These are phyloP conservation scores for Trichoderma guizhouense DNA, from an alignment of 2,329 filamentous ascomycete genomes.

Conservation along the genomic window DNA sequence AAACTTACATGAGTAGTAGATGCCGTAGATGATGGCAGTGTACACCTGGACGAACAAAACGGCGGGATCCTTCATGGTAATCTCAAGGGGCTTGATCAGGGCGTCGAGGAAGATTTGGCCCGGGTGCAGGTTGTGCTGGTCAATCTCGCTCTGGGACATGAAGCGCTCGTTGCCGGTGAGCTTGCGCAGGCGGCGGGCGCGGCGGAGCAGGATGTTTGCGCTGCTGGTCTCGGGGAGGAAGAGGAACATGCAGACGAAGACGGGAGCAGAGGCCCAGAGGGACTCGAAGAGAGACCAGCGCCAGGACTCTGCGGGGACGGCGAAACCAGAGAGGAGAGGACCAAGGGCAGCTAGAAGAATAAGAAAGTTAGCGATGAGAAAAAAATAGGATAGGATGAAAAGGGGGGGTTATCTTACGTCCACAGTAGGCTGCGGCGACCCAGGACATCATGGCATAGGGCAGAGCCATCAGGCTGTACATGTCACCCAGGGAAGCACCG, in stretches of 20 bases:
- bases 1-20: constrained; percentile 53
- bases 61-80: constrained; percentile 59
- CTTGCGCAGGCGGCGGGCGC: constrained; percentile 59
- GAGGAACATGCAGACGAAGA: constrained; percentile 59
- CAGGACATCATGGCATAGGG: constrained; percentile 59
- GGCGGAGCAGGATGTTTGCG: constrained; percentile 57
- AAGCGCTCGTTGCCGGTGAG: constrained; percentile 55
- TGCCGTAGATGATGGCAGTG: constrained; percentile 59
- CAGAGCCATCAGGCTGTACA: constrained; percentile 52
- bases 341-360: constrained; percentile 49
- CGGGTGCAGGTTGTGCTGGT: constrained; percentile 52
- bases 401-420: constrained; percentile 31
- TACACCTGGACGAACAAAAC: constrained; percentile 62
- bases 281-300: constrained; percentile 64
- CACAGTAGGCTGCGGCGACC: constrained; percentile 52
- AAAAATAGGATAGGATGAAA: neutral
- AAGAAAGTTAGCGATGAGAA: neutral
- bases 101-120: constrained; percentile 49
- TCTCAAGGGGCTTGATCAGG: constrained; percentile 58
- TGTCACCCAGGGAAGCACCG: constrained; percentile 50
- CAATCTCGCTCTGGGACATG: constrained; percentile 62
- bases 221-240: constrained; percentile 62
- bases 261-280: constrained; percentile 56
- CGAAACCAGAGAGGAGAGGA: constrained; percentile 58
- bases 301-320: constrained; percentile 56